These are phyloP conservation scores for Pholiota adiposa DNA, from an alignment of 1,284 basidiomycete genomes.

Conservation along the genomic window DNA sequence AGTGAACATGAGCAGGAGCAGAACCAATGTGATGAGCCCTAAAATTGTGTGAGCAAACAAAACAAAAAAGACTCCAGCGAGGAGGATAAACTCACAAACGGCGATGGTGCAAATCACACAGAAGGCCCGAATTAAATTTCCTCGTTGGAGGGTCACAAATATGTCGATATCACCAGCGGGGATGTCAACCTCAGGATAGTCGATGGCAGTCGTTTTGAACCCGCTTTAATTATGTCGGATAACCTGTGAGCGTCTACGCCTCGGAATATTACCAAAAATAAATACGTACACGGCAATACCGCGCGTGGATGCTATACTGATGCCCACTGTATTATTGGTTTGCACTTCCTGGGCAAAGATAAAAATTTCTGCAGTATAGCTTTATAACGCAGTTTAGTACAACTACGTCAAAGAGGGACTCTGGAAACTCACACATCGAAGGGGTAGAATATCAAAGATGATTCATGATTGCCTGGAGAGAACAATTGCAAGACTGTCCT, in stretches of 20 bases:
- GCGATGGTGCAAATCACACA: slow-evolving; percentile 25
- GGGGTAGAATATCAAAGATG: slow-evolving; percentile 27
- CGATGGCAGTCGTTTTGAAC: slow-evolving; percentile 23
- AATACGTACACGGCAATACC: slow-evolving; percentile 28
- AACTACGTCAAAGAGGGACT: too few relatives aligned
- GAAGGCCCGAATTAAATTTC: slow-evolving; percentile 27
- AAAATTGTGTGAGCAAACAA: background rate
- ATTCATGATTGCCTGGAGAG: slow-evolving; percentile 21
- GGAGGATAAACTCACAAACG: slow-evolving; percentile 18
- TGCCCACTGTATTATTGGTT: slow-evolving; percentile 22
- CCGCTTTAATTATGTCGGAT: too few relatives aligned
- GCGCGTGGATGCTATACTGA: slow-evolving; percentile 20
- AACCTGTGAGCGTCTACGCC: too few relatives aligned
- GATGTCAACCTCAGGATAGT: slow-evolving; percentile 16
- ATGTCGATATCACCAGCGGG: slow-evolving; percentile 25
- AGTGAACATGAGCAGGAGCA: slow-evolving; percentile 28
- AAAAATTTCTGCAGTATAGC: slow-evolving; percentile 27
- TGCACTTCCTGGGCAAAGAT: slow-evolving; percentile 25
- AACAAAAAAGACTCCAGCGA: background rate
- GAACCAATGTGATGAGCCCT: slow-evolving; percentile 30
- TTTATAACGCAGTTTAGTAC: background rate
- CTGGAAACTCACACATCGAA: slow-evolving; percentile 24
- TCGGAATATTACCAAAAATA: background rate
- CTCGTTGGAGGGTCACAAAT: slow-evolving; percentile 21
- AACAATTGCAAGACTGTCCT: slow-evolving; percentile 27